Evolutionary conservation across 139 green algal species (phyloP).

Genomic region (Chlamydomonas applanata): DNA sequence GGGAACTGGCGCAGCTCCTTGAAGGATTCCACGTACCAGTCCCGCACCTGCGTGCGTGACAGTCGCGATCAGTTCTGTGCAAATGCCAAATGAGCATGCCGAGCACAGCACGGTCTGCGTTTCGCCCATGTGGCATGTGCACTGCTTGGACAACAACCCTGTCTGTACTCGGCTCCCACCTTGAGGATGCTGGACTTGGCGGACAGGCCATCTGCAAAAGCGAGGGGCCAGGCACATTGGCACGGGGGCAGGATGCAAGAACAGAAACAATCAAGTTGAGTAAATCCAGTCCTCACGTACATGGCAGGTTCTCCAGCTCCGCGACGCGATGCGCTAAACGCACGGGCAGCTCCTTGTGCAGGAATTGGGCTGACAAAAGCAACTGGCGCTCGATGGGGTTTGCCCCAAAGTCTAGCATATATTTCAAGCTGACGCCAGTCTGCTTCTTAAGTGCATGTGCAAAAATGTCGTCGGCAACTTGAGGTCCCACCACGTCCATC

Average conservation of each 20-base stretch:
- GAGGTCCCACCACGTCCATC: not conserved
- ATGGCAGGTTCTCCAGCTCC: conserved; percentile 97
- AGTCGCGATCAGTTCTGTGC: not conserved
- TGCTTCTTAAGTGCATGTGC: conserved; percentile 88
- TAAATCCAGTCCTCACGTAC: not conserved
- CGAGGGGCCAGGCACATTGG: not conserved
- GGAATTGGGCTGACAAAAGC: conserved; percentile 91
- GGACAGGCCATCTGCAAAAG: conserved; percentile 72
- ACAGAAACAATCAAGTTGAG: not conserved
- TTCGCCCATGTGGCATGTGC: not conserved
- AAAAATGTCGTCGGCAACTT: conserved; percentile 89
- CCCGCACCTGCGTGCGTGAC: conserved; percentile 71
- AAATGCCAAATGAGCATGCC: too few relatives aligned
- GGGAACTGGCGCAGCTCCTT: conserved; percentile 84
- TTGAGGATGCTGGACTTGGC: conserved; percentile 86
- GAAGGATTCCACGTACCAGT: conserved; percentile 99
- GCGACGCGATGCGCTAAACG: conserved; percentile 91
- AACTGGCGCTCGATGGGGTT: conserved; percentile 93
- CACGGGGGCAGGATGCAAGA: not conserved
- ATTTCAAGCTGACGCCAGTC: conserved; percentile 95
- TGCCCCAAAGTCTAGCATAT: conserved; percentile 95
- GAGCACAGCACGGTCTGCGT: not conserved
- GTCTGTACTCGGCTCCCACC: conserved; percentile 43
- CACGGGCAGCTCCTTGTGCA: conserved; percentile 96
- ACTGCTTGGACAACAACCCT: too few relatives aligned